phyloP scores from a whole-genome alignment of 2,329 filamentous ascomycete genomes.

The Ustilaginoidea virens region DNA sequence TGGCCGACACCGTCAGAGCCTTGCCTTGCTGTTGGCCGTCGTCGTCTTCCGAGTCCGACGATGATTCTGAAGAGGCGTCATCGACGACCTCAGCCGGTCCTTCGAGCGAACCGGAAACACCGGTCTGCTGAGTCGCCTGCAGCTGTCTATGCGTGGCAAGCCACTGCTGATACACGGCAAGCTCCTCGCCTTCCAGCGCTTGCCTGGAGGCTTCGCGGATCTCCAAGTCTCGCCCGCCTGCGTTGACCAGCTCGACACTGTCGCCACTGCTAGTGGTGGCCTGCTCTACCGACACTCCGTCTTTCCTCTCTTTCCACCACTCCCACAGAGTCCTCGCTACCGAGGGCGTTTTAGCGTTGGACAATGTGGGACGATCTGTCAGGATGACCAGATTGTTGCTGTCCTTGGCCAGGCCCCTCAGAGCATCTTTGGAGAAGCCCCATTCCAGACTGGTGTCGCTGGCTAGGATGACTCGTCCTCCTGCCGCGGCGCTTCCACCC shows the following conservation, averaged over 20 bases:
- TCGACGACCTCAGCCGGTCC: conserved; percentile 59
- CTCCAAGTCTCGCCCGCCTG: conserved; percentile 45
- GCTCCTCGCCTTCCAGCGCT: conserved; percentile 59
- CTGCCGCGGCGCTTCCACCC: conserved; percentile 22
- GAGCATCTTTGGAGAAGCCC: conserved; percentile 77
- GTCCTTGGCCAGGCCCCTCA: conserved; percentile 61
- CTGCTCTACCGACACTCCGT: conserved; percentile 46
- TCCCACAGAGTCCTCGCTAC: conserved; percentile 67
- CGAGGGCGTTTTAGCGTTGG: conserved; percentile 28
- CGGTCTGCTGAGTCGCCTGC: conserved; percentile 62
- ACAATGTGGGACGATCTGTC: conserved; percentile 53
- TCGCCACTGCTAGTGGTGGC: conserved; percentile 34
- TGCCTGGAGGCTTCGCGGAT: conserved; percentile 46
- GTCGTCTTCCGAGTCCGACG: conserved; percentile 74
- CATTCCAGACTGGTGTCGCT: conserved; percentile 85
- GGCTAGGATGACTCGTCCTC: conserved; percentile 68
- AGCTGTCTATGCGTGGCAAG: conserved; percentile 77
- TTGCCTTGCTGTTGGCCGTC: conserved; percentile 85
- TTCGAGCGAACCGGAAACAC: conserved; percentile 53
- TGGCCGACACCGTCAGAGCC: conserved; percentile 75
- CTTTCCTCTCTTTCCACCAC: conserved; percentile 55
- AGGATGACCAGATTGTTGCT: conserved; percentile 72
- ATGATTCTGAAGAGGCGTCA: conserved; percentile 74
- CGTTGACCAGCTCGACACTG: conserved; percentile 50
- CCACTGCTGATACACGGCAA: conserved; percentile 79